Evolutionary conservation across 192 early-diverging fungal species (phyloP), one percentile per base, ranked within the genome.

Genomic region (Backusella tuberculispora): DNA sequence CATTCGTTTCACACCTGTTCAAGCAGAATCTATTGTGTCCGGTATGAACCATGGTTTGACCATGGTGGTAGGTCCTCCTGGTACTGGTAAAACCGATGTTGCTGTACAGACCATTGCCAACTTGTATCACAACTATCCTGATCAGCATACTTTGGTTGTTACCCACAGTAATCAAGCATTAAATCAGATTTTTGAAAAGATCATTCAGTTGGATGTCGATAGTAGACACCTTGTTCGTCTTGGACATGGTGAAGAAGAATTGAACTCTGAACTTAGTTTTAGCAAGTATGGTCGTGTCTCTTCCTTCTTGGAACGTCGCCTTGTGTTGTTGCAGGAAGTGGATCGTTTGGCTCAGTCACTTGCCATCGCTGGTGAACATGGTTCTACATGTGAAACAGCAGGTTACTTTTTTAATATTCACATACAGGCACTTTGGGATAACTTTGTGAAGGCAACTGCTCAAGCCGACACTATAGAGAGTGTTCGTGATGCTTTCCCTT

Each of bases 141-240:
- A 90, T 14, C 92, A 98, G 76, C 97, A 95, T 60, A 98, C 92
- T 15, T 88, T 99, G 24, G 81, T 99, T 5, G 86, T 99, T 13
- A 97, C 98, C 4, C 96, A 98, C 76, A 97, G 95, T 48, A 99
- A 99, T 81, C 97, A 98, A 81, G 97, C 97, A n/a, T 85, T 99
- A 45, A 98, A 98, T 84, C 97, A 99, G 71, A 87, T 99, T 46
- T 99, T 99, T 76, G 96, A 95, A 80, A 98, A 98, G 76, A 97
- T 99, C 69, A 90, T 93, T 56, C 21, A 47, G 19, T 29, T 63
- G 70, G 95, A 98, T 79, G 97, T 99, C 34, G 95, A 98, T 80
- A 89, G 94, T 26, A 88, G 97, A 8, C 97, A 99, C 80, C 81
- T 99, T 66, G 83, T 99, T 38, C 92, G 97, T 19, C 85, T 99